Evolutionary conservation across 768 basidiomycete species (phyloP), one percentile per base, ranked within the genome.

Genomic region (Lactarius tabidus): DNA sequence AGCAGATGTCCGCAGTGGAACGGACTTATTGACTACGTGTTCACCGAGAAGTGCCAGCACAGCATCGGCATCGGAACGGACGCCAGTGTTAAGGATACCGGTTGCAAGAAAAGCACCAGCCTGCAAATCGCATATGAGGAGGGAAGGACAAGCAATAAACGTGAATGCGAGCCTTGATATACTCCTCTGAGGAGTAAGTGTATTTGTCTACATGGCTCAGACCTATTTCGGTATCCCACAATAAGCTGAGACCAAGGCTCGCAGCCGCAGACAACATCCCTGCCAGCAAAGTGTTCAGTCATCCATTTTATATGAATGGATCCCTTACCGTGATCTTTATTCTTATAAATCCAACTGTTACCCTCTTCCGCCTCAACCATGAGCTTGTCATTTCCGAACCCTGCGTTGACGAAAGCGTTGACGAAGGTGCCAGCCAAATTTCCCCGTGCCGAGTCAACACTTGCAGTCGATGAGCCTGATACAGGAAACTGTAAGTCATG

Each of bases 291-390:
- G 57, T n/a, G 15, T 53, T 20, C 31, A 56, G 54, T 12, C n/a
- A 29, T 28, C 33, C 29, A 31, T 28, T 39, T 15, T 29, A 12
- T 1, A 31, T 48, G 8, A 29, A 51, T 18, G 33, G 18, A 55
- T 29, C 17, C 73, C 81, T 26, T 64, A 88, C 95, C 97, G 68
- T 97, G 93, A 60, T 98, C 96, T 78, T 98, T 98, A 81, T 98
- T 98, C 84, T 98, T 98, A 82, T 98, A 99, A 64, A 99, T 93
- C 95, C 95, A 99, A 71, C 93, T 95, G 76, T 86, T 92, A 17
- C 97, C 96, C 72, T 97, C 95, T 65, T 94, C 91, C 1, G 95
- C 96, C 73, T 89, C 90, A 6, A 95, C 94, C 93, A 99, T 96
- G 60, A 99, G 84, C 75, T 97, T 98, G 75, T 99, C 97, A 74